These are phyloP conservation scores for Hyphodiscus sp. DNA, from an alignment of 2,329 filamentous ascomycete genomes.

Conservation along the genomic window DNA sequence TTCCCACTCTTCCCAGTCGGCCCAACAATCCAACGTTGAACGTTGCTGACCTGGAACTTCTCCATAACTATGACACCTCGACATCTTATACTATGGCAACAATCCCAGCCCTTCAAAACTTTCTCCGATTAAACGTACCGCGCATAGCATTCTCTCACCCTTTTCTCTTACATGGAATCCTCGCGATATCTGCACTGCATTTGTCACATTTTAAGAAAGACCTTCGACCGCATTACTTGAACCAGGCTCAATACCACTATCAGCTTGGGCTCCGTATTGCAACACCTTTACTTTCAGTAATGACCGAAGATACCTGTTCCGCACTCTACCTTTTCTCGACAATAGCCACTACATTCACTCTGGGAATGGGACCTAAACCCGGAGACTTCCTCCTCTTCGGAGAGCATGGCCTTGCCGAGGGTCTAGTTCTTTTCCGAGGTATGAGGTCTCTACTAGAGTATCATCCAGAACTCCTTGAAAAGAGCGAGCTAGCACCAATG, in stretches of 20 bases:
- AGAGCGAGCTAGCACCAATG: constrained; percentile 13
- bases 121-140: constrained; percentile 12
- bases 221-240: constrained; percentile 31
- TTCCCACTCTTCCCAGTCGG: no score
- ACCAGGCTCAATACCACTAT: constrained; percentile 32
- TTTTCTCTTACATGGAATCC: constrained; percentile 13
- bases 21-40: constrained; percentile 4
- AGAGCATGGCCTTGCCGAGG: constrained; percentile 29
- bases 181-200: constrained; percentile 34
- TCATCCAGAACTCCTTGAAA: constrained; percentile 20
- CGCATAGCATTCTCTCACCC: constrained; percentile 4
- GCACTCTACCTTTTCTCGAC: constrained; percentile 34
- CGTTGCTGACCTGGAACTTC: constrained; percentile 16
- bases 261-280: constrained; percentile 22
- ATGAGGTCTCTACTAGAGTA: constrained; percentile 28
- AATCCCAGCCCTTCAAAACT: constrained; percentile 9
- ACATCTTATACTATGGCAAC: constrained; percentile 14
- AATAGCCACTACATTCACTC: constrained; percentile 30
- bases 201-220: constrained; percentile 35
- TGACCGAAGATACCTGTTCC: constrained; percentile 28
- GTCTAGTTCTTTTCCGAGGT: constrained; percentile 32
- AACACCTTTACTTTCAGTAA: constrained; percentile 27
- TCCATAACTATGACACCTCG: constrained; percentile 17
- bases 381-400: constrained; percentile 33
- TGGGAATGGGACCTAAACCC: constrained; percentile 29